Percentiles rank a stretch among this genome's conserved stretches.
Conservation (phyloP, 352 stramenopile genomes). For the Globisporangium mamillatum region DNA sequence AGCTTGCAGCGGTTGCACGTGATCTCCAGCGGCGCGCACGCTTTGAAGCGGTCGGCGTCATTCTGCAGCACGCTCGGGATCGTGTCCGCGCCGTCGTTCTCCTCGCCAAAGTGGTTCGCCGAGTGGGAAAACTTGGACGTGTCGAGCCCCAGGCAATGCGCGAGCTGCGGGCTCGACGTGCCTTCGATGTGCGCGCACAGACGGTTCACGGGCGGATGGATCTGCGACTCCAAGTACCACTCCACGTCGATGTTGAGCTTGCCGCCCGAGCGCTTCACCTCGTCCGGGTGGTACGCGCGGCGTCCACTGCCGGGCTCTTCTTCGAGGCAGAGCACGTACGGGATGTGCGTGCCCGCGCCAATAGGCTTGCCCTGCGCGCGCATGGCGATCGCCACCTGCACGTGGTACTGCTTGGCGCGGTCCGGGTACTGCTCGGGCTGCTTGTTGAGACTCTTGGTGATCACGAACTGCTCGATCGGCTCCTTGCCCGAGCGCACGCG, state of each 20-base stretch:
- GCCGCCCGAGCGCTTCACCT: slow-evolving; percentile 69
- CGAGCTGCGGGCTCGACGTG: slow-evolving; percentile 92
- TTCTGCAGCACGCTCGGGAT: slow-evolving; percentile 88
- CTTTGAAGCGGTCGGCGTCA: slow-evolving; percentile 89
- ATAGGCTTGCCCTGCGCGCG: slow-evolving; percentile 94
- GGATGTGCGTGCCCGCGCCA: slow-evolving; percentile 98
- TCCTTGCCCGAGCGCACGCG: slow-evolving; percentile 94
- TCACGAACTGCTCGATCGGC: slow-evolving; percentile 96
- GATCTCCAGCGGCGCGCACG: slow-evolving; percentile 74
- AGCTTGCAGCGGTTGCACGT: slow-evolving; percentile 70
- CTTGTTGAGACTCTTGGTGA: slow-evolving; percentile 99
- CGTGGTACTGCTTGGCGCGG: slow-evolving; percentile 95
- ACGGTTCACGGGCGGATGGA: slow-evolving; percentile 97
- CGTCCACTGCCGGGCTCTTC: slow-evolving; percentile 71
- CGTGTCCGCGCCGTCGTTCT: slow-evolving; percentile 80
- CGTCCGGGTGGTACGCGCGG: slow-evolving; percentile 86
- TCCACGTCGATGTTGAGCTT: slow-evolving; percentile 93
- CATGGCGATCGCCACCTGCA: slow-evolving; percentile 97
- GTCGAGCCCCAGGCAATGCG: slow-evolving; percentile 96
- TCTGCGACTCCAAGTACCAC: slow-evolving; percentile 96
- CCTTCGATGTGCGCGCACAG: slow-evolving; percentile 99
- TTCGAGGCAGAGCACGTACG: slow-evolving; percentile 96
- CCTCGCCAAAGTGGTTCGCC: slow-evolving; percentile 73
- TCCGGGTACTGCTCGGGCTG: slow-evolving; percentile 97
- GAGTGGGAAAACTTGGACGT: slow-evolving; percentile 91